A percentile compares a stretch with the other conserved stretches of the same genome.
These are phyloP conservation scores for Scleromitrula shiraiana DNA, from an alignment of 2,329 filamentous ascomycete species.

Conservation along the genomic window DNA sequence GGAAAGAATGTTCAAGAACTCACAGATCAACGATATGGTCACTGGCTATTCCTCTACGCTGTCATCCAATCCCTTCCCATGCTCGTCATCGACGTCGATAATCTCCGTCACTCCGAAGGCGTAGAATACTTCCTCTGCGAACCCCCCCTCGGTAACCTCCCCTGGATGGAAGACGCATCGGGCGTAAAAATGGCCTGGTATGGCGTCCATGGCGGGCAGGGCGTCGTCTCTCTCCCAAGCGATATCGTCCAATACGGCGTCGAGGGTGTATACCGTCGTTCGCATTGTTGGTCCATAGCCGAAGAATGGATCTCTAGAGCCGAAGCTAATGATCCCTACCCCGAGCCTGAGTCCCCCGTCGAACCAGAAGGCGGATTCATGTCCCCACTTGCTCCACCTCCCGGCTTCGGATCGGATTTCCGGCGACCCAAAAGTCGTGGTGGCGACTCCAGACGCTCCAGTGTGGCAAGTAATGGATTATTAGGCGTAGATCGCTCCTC, in stretches of 20 bases:
- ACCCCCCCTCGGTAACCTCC: constrained; percentile 61
- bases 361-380: constrained; percentile 5
- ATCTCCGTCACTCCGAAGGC: constrained; percentile 57
- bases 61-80: constrained; percentile 71
- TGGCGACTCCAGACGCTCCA: constrained; percentile 10
- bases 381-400: constrained; percentile 23
- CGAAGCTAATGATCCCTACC: background rate
- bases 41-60: constrained; percentile 76
- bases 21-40: constrained; percentile 62
- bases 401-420: constrained; percentile 19
- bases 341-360: background rate
- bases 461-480: constrained; percentile 2
- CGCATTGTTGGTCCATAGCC: constrained; percentile 61
- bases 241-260: constrained; percentile 55
- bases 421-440: constrained; percentile 15
- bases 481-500: background rate
- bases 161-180: constrained; percentile 59
- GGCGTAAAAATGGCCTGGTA: constrained; percentile 65
- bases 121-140: constrained; percentile 80
- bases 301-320: constrained; percentile 42
- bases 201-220: constrained; percentile 58
- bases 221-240: constrained; percentile 52
- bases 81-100: constrained; percentile 68
- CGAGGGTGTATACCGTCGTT: constrained; percentile 59
- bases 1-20: constrained; percentile 59